Conservation (phyloP, 1,284 basidiomycete genomes). For the Malassezia vespertilionis region DNA sequence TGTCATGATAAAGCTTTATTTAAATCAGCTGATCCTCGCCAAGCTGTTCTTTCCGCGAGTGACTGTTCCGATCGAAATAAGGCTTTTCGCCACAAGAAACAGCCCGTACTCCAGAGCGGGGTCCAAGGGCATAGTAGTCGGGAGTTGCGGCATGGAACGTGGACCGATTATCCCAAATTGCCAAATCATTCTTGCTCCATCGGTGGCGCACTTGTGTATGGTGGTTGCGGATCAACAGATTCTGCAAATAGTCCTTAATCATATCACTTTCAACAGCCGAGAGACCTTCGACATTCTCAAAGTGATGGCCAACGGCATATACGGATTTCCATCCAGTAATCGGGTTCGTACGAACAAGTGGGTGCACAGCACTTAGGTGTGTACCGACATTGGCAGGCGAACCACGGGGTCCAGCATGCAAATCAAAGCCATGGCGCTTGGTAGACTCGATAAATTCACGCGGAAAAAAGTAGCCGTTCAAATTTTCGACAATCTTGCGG, state of each 20-base stretch:
- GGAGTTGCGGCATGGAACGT: constrained; percentile 24
- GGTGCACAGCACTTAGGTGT: constrained; percentile 55
- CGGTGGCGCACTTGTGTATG: constrained; percentile 56
- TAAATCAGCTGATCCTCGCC: constrained; percentile 13
- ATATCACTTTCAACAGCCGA: constrained; percentile 55
- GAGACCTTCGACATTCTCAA: constrained; percentile 56
- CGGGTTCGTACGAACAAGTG: constrained; percentile 50
- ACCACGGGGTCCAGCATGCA: constrained; percentile 44
- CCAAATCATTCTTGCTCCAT: constrained; percentile 48
- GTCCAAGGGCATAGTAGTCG: constrained; percentile 20
- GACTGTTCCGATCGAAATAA: constrained; percentile 21
- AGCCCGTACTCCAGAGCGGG: constrained; percentile 22
- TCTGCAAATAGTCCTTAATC: constrained; percentile 52
- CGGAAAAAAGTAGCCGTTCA: constrained; percentile 19
- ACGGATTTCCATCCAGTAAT: constrained; percentile 60
- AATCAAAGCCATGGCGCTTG: constrained; percentile 24
- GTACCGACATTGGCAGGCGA: constrained; percentile 55
- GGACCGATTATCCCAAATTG: constrained; percentile 23
- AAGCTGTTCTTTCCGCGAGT: constrained; percentile 20
- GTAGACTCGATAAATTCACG: constrained; percentile 22
- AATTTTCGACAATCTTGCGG: constrained; percentile 53
- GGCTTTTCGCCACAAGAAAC: constrained; percentile 23
- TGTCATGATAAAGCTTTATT: too few relatives aligned
- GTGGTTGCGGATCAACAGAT: constrained; percentile 52
- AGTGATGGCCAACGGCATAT: constrained; percentile 56